These are phyloP conservation scores for Parastagonospora nodorum DNA, from an alignment of 2,329 filamentous ascomycete genomes.

Conservation along the genomic window DNA sequence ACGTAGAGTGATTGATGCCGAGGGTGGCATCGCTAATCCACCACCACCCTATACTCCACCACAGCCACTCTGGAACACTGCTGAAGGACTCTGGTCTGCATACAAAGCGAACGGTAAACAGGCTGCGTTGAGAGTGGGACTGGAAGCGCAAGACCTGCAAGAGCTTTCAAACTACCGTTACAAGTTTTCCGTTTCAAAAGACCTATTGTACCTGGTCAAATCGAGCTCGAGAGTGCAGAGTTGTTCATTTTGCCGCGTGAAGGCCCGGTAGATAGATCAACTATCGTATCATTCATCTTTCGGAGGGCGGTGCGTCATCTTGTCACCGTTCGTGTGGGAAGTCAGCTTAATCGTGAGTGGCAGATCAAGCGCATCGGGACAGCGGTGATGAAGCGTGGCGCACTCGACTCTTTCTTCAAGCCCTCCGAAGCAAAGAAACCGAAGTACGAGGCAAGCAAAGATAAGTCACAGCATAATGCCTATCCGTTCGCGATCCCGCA, in stretches of 20 bases:
- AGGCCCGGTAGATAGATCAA: too few relatives aligned
- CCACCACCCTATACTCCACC: background rate
- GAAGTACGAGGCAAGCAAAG: conserved; percentile 37
- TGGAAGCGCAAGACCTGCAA: too few relatives aligned
- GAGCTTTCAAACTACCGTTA: background rate
- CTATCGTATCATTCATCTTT: too few relatives aligned
- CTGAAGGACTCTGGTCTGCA: background rate
- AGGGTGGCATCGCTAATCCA: background rate
- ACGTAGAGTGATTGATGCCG: too few relatives aligned
- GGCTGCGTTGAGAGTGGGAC: too few relatives aligned
- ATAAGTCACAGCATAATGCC: conserved; percentile 52
- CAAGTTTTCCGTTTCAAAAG: background rate
- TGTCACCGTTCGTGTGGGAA: too few relatives aligned
- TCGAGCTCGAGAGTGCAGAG: too few relatives aligned
- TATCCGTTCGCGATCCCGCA: conserved; percentile 60
- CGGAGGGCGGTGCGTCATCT: too few relatives aligned
- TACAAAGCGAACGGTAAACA: background rate
- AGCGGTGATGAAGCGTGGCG: conserved; percentile 58
- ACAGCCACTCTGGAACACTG: background rate
- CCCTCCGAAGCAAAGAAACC: conserved; percentile 50
- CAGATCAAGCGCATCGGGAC: background rate
- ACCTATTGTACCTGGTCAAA: too few relatives aligned
- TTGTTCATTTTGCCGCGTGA: background rate
- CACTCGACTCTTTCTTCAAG: conserved; percentile 72
- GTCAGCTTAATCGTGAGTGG: background rate